Percentiles rank a stretch among this genome's conserved stretches.
Evolutionary conservation across 331 rosid genomes (phyloP).

Genomic region (Quercus tomentella): DNA sequence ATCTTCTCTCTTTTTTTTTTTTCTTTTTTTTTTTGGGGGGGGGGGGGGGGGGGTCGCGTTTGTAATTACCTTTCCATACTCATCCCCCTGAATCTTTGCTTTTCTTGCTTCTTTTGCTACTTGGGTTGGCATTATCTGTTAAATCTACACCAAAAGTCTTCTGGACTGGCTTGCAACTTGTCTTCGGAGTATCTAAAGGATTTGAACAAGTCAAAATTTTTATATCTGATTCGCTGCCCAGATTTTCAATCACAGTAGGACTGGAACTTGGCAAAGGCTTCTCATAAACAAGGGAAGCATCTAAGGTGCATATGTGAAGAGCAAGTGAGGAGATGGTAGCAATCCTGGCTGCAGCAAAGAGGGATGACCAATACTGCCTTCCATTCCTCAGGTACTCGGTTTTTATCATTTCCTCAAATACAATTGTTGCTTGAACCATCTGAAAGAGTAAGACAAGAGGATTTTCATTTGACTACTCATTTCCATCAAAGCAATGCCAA

Average conservation of each 20-base stretch:
- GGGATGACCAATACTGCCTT: conserved; percentile 99
- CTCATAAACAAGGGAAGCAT: conserved; percentile 81
- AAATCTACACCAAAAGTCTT: conserved; percentile 32
- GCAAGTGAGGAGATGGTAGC: conserved; percentile 83
- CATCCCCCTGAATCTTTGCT: conserved; percentile 72
- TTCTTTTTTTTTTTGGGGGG: too few species aligned
- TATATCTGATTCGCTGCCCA: conserved; percentile 39
- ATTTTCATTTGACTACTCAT: background rate
- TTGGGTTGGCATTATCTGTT: conserved; percentile 54
- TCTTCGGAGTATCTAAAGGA: conserved; percentile 19
- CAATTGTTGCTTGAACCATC: conserved; percentile 87
- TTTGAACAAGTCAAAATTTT: background rate
- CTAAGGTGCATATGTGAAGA: conserved; percentile 82
- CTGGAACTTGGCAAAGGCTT: conserved; percentile 48
- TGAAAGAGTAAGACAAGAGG: conserved; percentile 33
- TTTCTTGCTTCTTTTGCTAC: conserved; percentile 73
- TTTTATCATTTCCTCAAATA: conserved; percentile 91
- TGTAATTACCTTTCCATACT: background rate
- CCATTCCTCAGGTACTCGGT: conserved; percentile 76
- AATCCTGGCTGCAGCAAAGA: conserved; percentile 82
- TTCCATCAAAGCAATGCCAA: background rate
- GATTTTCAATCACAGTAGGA: conserved; percentile 47
- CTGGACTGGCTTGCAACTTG: conserved; percentile 7
- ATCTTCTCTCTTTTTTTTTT: background rate
- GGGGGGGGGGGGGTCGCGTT: too few species aligned